Percentiles rank a stretch among this genome's conserved stretches.
phyloP scores from a whole-genome alignment of 2,329 filamentous ascomycete species.

The Rhinocladiella similis region DNA sequence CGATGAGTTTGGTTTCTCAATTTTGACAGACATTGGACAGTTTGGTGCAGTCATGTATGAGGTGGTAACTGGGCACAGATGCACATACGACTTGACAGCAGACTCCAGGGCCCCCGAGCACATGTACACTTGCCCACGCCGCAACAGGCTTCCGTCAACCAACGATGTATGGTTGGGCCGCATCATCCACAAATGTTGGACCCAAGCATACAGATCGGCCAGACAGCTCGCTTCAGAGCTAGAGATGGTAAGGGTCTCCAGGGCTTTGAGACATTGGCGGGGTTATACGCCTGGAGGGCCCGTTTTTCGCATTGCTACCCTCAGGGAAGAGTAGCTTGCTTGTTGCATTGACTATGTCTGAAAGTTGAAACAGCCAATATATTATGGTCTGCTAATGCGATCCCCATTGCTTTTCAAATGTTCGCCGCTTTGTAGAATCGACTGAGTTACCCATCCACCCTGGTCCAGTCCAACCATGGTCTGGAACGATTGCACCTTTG shows the following conservation, averaged over 20 bases:
- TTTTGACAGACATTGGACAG: constrained; percentile 34
- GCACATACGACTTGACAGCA: constrained; percentile 31
- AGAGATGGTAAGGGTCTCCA: not conserved
- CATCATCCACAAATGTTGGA: constrained; percentile 34
- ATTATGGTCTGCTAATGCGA: no score
- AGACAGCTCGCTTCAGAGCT: constrained; percentile 23
- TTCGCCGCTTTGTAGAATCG: no score
- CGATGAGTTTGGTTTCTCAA: constrained; percentile 33
- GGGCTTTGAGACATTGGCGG: no score
- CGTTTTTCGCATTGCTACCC: no score
- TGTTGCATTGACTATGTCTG: no score
- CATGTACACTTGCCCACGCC: constrained; percentile 25
- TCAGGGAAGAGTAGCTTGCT: no score
- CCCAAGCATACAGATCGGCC: constrained; percentile 22
- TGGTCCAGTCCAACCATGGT: no score
- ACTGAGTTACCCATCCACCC: no score
- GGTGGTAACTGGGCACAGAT: constrained; percentile 29
- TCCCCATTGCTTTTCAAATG: no score
- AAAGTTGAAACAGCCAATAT: no score
- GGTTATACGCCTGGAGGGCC: no score
- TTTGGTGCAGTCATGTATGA: constrained; percentile 36
- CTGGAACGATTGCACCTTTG: no score
- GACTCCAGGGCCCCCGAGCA: constrained; percentile 15
- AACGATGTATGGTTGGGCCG: constrained; percentile 31
- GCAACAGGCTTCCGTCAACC: constrained; percentile 30